Evolutionary conservation across 176 grass and related monocot species (phyloP).

Genomic region (Cenchrus purpureus): DNA sequence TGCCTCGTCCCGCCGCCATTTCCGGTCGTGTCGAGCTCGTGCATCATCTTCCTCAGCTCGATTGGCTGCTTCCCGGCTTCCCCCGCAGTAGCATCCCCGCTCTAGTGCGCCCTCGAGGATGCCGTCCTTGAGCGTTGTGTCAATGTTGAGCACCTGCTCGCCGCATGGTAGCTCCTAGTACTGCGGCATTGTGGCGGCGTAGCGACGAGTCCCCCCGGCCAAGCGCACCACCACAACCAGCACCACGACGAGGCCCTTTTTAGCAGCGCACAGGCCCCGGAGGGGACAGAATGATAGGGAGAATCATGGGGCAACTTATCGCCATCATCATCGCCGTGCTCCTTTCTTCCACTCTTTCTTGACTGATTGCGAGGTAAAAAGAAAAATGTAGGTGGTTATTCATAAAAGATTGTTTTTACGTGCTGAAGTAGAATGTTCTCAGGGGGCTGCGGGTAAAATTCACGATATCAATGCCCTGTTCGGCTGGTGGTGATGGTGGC

Average conservation of each 20-base stretch:
- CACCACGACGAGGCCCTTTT: conserved; percentile 35
- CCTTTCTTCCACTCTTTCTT: conserved; percentile 56
- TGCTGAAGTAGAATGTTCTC: too few species aligned
- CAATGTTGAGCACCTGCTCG: conserved; percentile 92
- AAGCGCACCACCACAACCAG: conserved; percentile 3
- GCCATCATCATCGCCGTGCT: conserved; percentile 45
- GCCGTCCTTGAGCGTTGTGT: conserved; percentile 89
- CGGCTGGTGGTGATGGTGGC: too few species aligned
- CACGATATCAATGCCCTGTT: too few species aligned
- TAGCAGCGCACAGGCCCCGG: conserved; percentile 22
- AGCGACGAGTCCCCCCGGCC: background rate
- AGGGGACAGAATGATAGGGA: conserved; percentile 48
- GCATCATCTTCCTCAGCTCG: conserved; percentile 89
- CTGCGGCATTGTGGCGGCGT: conserved; percentile 72
- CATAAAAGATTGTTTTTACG: too few species aligned
- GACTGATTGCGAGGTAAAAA: too few species aligned
- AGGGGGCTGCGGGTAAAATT: too few species aligned
- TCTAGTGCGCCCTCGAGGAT: conserved; percentile 65
- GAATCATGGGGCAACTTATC: conserved; percentile 64
- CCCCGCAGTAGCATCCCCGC: conserved; percentile 33
- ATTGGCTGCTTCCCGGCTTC: conserved; percentile 54
- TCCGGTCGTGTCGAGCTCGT: conserved; percentile 76
- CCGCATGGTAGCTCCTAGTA: conserved; percentile 78
- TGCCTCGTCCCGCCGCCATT: conserved; percentile 57
- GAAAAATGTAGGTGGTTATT: too few species aligned